Conservation (phyloP, 1,139 yeast species). For the Pichia sp. region DNA sequence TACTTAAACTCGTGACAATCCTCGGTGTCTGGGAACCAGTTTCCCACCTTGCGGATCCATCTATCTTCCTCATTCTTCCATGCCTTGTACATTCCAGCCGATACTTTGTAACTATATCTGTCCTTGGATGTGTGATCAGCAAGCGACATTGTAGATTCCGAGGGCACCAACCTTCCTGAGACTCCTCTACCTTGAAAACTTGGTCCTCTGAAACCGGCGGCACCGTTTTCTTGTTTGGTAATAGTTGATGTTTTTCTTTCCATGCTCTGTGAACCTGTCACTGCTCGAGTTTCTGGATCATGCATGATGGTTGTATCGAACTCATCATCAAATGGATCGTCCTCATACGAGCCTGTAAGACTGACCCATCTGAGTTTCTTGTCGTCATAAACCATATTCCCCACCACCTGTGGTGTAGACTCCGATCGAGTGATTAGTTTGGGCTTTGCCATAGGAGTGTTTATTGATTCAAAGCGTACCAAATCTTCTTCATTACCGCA, state of each 20-base stretch:
- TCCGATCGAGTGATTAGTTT: slow-evolving; percentile 14
- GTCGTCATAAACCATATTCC: slow-evolving; percentile 51
- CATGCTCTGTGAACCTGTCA: not conserved
- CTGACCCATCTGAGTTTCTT: slow-evolving; percentile 47
- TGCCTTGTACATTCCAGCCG: slow-evolving; percentile 19
- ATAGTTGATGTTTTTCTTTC: too few relatives aligned
- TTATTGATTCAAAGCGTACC: slow-evolving; percentile 33
- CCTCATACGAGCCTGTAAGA: slow-evolving; percentile 30
- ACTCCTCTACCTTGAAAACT: too few relatives aligned
- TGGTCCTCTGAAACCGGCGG: too few relatives aligned
- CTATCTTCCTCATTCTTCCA: slow-evolving; percentile 26
- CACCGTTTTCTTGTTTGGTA: too few relatives aligned
- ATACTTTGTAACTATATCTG: slow-evolving; percentile 16
- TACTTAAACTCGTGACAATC: slow-evolving; percentile 22
- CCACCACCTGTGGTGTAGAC: slow-evolving; percentile 27
- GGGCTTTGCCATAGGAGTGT: slow-evolving; percentile 13
- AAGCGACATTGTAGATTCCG: slow-evolving; percentile 13
- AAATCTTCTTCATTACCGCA: slow-evolving; percentile 55
- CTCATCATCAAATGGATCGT: slow-evolving; percentile 33
- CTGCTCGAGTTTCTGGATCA: not conserved
- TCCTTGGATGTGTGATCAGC: slow-evolving; percentile 6
- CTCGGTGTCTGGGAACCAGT: slow-evolving; percentile 25
- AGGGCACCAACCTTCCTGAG: slow-evolving; percentile 11
- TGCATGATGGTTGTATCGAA: slow-evolving; percentile 1
- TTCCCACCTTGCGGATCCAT: slow-evolving; percentile 27